Conservation (phyloP, 805 yeast species). For the Metschnikowia koreensis region DNA sequence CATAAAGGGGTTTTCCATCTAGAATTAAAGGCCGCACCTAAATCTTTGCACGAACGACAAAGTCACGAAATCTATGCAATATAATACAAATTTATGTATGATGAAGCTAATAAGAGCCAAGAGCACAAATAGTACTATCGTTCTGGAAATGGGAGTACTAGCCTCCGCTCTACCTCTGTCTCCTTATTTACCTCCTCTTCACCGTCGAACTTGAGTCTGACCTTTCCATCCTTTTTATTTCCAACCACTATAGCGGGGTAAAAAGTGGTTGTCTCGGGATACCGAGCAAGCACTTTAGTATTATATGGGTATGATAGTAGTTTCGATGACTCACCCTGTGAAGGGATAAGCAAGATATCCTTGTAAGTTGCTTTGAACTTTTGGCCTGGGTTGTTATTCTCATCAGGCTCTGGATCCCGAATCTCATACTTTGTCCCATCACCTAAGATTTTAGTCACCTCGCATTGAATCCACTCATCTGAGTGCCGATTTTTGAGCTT, state of each 20-base stretch:
- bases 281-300: conserved; percentile 82
- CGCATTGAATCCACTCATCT: conserved; percentile 98
- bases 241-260: conserved; percentile 92
- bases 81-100: too few species aligned
- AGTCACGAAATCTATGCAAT: too few species aligned
- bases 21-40: too few species aligned
- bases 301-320: conserved; percentile 66
- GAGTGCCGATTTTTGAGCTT: conserved; percentile 64
- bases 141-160: conserved; percentile 74
- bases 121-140: background rate
- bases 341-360: conserved; percentile 74
- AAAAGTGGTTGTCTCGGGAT: conserved; percentile 97
- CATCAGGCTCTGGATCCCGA: conserved; percentile 98
- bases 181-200: conserved; percentile 96
- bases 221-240: conserved; percentile 67
- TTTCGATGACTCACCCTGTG: conserved; percentile 39
- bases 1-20: too few species aligned
- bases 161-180: conserved; percentile 83
- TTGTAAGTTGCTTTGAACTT: conserved; percentile 78
- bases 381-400: conserved; percentile 82
- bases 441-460: conserved; percentile 70
- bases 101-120: too few species aligned
- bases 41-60: too few species aligned
- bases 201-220: conserved; percentile 85
- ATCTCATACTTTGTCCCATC: conserved; percentile 80